Evolutionary conservation across 2,329 filamentous ascomycete genomes (phyloP).

Genomic region (Fusarium coffeatum): DNA sequence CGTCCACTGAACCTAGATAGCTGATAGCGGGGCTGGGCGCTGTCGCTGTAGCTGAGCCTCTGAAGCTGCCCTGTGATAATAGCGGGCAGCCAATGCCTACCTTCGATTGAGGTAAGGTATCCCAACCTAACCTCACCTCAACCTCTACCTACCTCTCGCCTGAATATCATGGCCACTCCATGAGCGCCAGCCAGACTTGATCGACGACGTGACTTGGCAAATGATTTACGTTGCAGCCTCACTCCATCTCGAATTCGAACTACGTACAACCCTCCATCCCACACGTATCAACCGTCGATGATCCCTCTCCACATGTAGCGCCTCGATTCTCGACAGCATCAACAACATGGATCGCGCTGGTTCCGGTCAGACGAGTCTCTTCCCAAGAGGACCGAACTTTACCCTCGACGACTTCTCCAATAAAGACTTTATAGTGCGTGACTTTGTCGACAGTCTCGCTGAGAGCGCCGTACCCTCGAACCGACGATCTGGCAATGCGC

Average conservation of each 20-base stretch:
- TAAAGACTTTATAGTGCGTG: constrained; percentile 96
- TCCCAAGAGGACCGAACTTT: constrained; percentile 83
- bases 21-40: constrained; percentile 27
- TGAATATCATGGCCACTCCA: constrained; percentile 29
- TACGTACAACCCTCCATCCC: constrained; percentile 9
- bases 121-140: constrained; percentile 1
- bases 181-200: constrained; percentile 29
- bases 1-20: constrained; percentile 6
- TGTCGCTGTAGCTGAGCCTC: constrained; percentile 32
- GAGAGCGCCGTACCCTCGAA: constrained; percentile 83
- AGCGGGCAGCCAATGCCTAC: neutral
- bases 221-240: constrained; percentile 9
- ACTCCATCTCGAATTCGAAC: neutral
- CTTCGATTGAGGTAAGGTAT: constrained; percentile 16
- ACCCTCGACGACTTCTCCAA: constrained; percentile 88
- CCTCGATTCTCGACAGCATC: constrained; percentile 36
- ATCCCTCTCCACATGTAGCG: constrained; percentile 49
- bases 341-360: constrained; percentile 57
- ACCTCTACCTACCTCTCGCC: constrained; percentile 7
- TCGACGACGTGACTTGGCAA: constrained; percentile 25
- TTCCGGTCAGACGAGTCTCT: constrained; percentile 72
- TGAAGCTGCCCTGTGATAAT: constrained; percentile 17
- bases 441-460: constrained; percentile 94
- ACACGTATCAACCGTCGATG: constrained; percentile 17
- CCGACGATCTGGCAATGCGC: constrained; percentile 77